These are phyloP conservation scores for Cordyceps tenuipes DNA, from an alignment of 2,329 filamentous ascomycete genomes.

Conservation along the genomic window DNA sequence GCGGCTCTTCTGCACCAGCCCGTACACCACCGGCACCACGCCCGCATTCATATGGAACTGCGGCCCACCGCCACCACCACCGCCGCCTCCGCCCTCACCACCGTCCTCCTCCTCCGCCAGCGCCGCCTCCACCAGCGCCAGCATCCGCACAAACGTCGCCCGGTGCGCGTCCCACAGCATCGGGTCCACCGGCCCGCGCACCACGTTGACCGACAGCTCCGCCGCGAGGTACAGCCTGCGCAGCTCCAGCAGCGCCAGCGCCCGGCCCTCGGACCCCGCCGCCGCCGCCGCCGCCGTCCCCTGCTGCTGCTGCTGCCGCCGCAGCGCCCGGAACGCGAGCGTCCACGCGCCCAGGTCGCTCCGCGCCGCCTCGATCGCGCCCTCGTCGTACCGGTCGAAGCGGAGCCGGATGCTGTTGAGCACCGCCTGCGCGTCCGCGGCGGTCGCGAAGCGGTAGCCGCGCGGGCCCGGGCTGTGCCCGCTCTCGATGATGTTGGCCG, in stretches of 20 bases:
- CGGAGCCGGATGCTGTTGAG: conserved; percentile 10
- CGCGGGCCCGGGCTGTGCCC: conserved; percentile 9
- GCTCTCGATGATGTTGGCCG: conserved; percentile 7
- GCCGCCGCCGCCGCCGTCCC: no score
- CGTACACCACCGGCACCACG: conserved; percentile 2
- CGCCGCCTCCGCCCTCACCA: not conserved
- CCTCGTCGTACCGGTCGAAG: conserved; percentile 9
- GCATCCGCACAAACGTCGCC: conserved; percentile 5
- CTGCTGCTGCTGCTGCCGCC: no score
- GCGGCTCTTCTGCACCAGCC: conserved; percentile 7
- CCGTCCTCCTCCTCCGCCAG: not conserved
- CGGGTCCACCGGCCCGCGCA: not conserved
- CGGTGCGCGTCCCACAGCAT: conserved; percentile 10
- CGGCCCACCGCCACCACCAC: not conserved
- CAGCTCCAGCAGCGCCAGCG: conserved; percentile 7
- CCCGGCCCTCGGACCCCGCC: not conserved
- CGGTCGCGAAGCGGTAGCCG: conserved; percentile 8
- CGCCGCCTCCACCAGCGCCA: conserved; percentile 6
- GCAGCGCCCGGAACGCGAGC: not conserved
- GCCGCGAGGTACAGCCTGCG: conserved; percentile 4
- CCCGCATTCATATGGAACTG: conserved; percentile 11
- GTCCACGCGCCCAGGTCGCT: conserved; percentile 8
- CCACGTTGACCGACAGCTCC: conserved; percentile 6
- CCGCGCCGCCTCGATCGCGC: not conserved
- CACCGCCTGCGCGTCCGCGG: conserved; percentile 3